Conservation (phyloP, 192 early-diverging fungal genomes). For the Entrophospora sp. region DNA sequence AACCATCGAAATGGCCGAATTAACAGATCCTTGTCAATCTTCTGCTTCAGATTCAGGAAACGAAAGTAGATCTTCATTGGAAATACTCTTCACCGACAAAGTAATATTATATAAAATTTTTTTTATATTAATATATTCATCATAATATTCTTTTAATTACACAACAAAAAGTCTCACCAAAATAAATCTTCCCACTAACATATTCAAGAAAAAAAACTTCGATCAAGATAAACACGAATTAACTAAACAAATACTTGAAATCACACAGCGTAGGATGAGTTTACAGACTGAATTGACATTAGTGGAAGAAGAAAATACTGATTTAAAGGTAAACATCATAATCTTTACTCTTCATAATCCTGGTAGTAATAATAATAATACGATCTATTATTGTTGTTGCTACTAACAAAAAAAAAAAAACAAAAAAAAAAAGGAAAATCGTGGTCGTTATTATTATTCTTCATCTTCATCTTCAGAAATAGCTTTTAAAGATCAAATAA, state of each 20-base stretch:
- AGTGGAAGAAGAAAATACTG: conserved; percentile 15
- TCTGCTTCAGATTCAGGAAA: neutral
- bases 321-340: conserved; percentile 23
- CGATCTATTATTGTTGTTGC: too few relatives aligned
- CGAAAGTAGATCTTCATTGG: neutral
- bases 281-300: conserved; percentile 17
- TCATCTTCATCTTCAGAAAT: too few relatives aligned
- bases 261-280: conserved; percentile 19
- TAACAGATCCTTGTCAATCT: neutral
- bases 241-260: conserved; percentile 15
- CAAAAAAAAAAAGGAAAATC: too few relatives aligned
- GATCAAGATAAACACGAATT: conserved; percentile 17
- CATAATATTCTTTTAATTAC: too few relatives aligned
- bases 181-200: too few relatives aligned
- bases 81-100: neutral
- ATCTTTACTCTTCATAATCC: too few relatives aligned
- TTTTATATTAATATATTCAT: too few relatives aligned
- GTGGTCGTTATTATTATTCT: too few relatives aligned
- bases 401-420: too few relatives aligned
- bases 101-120: neutral
- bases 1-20: conserved; percentile 7
- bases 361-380: too few relatives aligned
- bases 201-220: neutral
- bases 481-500: neutral
- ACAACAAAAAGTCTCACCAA: too few relatives aligned